Percentiles rank a stretch among this genome's conserved stretches.
Evolutionary conservation across 2,329 filamentous ascomycete genomes (phyloP).

Genomic region (Rachicladosporium sp.): DNA sequence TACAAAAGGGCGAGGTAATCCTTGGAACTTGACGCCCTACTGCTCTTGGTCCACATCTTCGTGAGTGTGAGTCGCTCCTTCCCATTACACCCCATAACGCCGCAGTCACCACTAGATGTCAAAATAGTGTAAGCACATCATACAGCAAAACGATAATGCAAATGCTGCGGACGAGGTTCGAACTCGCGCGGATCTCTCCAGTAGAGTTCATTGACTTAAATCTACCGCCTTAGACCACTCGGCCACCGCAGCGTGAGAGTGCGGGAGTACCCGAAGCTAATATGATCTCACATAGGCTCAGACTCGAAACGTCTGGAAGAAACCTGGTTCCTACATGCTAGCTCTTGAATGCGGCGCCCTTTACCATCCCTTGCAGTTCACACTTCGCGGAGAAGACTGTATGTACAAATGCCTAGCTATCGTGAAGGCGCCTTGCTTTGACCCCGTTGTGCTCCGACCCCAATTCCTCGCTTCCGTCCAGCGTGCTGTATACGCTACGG

Average conservation of each 20-base stretch:
- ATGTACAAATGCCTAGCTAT: too few species aligned
- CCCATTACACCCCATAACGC: too few species aligned
- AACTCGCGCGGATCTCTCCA: slow-evolving; percentile 20
- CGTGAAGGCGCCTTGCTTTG: too few species aligned
- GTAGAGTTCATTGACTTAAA: slow-evolving; percentile 19
- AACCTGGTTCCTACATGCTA: not conserved
- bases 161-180: slow-evolving; percentile 15
- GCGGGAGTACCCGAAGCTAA: slow-evolving; percentile 5
- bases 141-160: too few species aligned
- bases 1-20: too few species aligned
- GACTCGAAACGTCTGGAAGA: too few species aligned
- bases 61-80: too few species aligned
- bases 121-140: too few species aligned
- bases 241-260: slow-evolving; percentile 1
- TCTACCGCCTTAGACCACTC: slow-evolving; percentile 22
- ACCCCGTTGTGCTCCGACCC: not conserved
- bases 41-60: too few species aligned
- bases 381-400: too few species aligned
- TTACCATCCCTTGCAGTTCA: not conserved
- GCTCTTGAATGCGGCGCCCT: slow-evolving; percentile 3
- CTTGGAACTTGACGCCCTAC: too few species aligned
- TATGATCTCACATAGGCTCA: slow-evolving; percentile 2
- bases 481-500: slow-evolving; percentile 2
- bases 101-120: too few species aligned
- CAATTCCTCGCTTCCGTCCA: slow-evolving; percentile 1